phyloP scores from a whole-genome alignment of 352 stramenopile genomes.

The Globisporangium mamillatum region DNA sequence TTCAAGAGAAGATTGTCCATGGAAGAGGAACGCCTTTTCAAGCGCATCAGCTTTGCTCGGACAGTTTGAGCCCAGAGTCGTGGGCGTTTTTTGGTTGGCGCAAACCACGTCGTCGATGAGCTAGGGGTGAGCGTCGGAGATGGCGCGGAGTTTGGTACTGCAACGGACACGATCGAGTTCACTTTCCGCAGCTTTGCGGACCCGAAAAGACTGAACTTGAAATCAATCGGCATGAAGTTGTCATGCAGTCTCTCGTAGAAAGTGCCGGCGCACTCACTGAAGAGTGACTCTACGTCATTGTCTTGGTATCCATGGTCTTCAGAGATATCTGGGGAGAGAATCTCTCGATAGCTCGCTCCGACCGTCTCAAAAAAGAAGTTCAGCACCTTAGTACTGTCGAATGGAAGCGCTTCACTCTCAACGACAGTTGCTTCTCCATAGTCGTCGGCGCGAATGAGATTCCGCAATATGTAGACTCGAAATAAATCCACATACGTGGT shows the following conservation, averaged over 20 bases:
- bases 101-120: constrained; percentile 4
- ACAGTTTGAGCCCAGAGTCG: constrained; percentile 57
- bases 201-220: constrained; percentile 32
- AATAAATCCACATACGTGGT: constrained; percentile 61
- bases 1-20: constrained; percentile 75
- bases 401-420: constrained; percentile 23
- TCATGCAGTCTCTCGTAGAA: constrained; percentile 49
- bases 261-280: constrained; percentile 22
- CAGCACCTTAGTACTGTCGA: constrained; percentile 27
- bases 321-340: constrained; percentile 13
- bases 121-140: constrained; percentile 15
- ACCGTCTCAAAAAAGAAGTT: constrained; percentile 66
- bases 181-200: constrained; percentile 23
- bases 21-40: constrained; percentile 62
- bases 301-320: constrained; percentile 23
- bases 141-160: constrained; percentile 19
- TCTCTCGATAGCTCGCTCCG: constrained; percentile 58
- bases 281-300: constrained; percentile 26
- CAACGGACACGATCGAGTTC: constrained; percentile 19
- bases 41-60: constrained; percentile 39
- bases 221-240: constrained; percentile 44
- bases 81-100: constrained; percentile 30
- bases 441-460: constrained; percentile 16
- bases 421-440: constrained; percentile 8
- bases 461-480: constrained; percentile 52